These are phyloP conservation scores for Verticillium alfalfae DNA, from an alignment of 2,329 filamentous ascomycete genomes.

Conservation along the genomic window DNA sequence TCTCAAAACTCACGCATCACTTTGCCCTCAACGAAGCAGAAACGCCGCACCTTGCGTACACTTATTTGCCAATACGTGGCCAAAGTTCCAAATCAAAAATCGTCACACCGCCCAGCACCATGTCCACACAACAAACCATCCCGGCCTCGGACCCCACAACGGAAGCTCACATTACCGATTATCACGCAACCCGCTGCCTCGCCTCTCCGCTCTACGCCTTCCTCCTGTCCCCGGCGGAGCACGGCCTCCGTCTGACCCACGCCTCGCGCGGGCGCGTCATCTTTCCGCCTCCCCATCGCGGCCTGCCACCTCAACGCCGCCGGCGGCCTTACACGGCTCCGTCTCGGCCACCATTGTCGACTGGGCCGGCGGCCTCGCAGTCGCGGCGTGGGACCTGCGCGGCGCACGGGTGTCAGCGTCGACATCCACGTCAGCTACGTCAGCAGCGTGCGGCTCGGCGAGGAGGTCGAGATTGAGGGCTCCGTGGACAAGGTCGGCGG, in stretches of 20 bases:
- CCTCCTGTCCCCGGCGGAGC: slow-evolving; percentile 10
- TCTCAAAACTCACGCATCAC: neutral
- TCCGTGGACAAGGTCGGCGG: slow-evolving; percentile 61
- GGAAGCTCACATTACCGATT: slow-evolving; percentile 13
- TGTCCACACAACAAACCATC: slow-evolving; percentile 1
- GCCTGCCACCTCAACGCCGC: slow-evolving; percentile 15
- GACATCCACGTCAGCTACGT: slow-evolving; percentile 73
- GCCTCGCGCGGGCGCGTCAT: slow-evolving; percentile 13
- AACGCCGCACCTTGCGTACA: too few species aligned
- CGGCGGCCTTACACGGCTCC: slow-evolving; percentile 65
- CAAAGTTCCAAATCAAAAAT: neutral
- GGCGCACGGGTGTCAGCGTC: slow-evolving; percentile 62
- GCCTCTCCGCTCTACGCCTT: slow-evolving; percentile 15
- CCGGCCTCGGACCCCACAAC: slow-evolving; percentile 10
- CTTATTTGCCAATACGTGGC: too few species aligned
- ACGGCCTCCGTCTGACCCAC: slow-evolving; percentile 12
- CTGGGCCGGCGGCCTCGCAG: slow-evolving; percentile 68
- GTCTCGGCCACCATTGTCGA: slow-evolving; percentile 68
- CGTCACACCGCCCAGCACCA: neutral
- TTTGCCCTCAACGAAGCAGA: too few species aligned
- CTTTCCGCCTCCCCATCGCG: slow-evolving; percentile 11
- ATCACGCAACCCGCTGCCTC: slow-evolving; percentile 15
- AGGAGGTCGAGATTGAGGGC: slow-evolving; percentile 63
- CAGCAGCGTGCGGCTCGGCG: slow-evolving; percentile 56
- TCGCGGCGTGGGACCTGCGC: slow-evolving; percentile 58